Base-by-base conservation (phyloP, 352 stramenopile genomes). In the Phytophthora fragariae region DNA sequence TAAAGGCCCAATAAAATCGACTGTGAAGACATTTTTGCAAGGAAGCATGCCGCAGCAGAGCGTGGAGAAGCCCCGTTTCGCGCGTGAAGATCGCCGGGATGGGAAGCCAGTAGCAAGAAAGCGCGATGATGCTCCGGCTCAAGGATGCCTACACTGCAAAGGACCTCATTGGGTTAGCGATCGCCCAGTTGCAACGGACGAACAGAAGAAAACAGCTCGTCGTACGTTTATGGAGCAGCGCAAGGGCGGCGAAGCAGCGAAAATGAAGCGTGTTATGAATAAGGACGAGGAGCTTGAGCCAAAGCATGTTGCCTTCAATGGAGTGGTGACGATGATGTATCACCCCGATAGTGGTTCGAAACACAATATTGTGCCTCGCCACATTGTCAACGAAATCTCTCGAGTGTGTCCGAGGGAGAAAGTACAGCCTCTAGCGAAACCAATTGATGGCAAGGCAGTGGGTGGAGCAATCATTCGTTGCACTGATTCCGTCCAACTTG, bases 281-380 rank as follows among this genome's bases (percentile, higher is more conserved):
- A 9, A 44, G 2, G 41, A 55, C 2, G 41, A 64, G 17, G 57
- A 55, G 5, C 41, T 29, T 19, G 57, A 39, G 6, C 39, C 57
- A 0, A 24, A 46, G 17, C 24, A 64, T 46, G 57, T 64, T 12
- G 24, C 57, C 4, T 53, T 64, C 41, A 64, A 64, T 54, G 57
- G 24, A 9, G 57, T 55, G 11, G 57, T 64, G 57, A 63, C 24
- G 3, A 55, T 64, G 57, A 41, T 39, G 5, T 64, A 64, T 41
- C 11, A 46, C 24, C 27, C 27, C 0, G 41, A 64, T n/a, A 55
- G n/a, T 44, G 24, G 57, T 2, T 19, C 57, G 12, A 27, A 55
- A 14, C n/a, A 33, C 27, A 64, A 64, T 10, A 9, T 46, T 17
- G 21, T 54, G 3, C 57, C 57, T 24, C 37, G 57, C 10, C 5